Conservation (phyloP, 129 eudicot species). For the Escallonia rubra region DNA sequence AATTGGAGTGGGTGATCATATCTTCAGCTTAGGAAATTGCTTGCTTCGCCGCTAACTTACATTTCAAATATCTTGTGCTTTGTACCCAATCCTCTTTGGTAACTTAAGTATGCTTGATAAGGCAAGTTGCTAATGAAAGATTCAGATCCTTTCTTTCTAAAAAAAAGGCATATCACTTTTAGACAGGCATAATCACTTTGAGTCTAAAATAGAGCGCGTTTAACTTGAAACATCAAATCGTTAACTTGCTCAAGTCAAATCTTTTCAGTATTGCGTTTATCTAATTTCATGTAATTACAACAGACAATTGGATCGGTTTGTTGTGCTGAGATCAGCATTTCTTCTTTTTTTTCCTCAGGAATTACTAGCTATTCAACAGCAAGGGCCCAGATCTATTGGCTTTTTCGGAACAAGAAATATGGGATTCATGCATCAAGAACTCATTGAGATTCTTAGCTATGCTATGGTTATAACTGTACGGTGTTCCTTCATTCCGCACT, state of each 20-base stretch:
- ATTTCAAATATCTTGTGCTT: no score
- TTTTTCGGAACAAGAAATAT: constrained; percentile 96
- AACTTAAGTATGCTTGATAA: no score
- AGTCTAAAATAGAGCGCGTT: no score
- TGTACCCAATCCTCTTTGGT: no score
- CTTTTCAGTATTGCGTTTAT: no score
- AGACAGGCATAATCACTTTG: no score
- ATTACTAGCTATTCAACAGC: constrained; percentile 92
- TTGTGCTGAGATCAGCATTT: background rate
- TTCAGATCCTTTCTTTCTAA: no score
- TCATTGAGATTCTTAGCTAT: constrained; percentile 95
- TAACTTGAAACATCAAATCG: no score
- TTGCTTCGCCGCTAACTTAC: no score
- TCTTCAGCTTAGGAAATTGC: background rate
- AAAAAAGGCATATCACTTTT: no score
- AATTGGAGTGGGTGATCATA: background rate
- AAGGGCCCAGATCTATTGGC: constrained; percentile 93
- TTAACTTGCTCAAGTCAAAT: no score
- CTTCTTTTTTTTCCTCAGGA: constrained; percentile 45
- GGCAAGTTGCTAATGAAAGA: no score
- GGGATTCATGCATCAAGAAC: constrained; percentile 99
- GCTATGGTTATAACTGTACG: constrained; percentile 96
- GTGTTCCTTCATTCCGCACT: background rate
- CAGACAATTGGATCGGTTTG: background rate
- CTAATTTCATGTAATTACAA: background rate